phyloP scores from a whole-genome alignment of 2,329 filamentous ascomycete genomes.

The Curvularia hawaiiensis region DNA sequence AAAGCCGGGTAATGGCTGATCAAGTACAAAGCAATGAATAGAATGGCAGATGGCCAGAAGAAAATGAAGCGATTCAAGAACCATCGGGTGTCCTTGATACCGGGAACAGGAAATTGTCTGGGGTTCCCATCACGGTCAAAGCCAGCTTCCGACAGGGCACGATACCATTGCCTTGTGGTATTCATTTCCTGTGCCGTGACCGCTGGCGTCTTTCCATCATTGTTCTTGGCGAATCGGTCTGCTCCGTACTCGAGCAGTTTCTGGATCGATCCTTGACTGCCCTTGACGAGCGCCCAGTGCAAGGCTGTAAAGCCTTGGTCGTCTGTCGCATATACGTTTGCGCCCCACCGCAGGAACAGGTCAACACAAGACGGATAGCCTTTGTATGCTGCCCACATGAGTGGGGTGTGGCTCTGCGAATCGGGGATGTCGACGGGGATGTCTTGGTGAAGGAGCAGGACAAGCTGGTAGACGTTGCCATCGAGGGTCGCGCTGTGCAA shows the following conservation, averaged over 20 bases:
- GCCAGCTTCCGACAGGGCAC: constrained; percentile 81
- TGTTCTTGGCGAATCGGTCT: constrained; percentile 88
- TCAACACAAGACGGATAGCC: constrained; percentile 92
- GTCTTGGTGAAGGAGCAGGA: constrained; percentile 90
- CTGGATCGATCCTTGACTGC: constrained; percentile 84
- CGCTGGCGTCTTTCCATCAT: constrained; percentile 87
- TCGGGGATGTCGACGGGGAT: constrained; percentile 93
- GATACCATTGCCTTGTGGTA: constrained; percentile 79
- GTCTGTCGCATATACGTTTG: constrained; percentile 87
- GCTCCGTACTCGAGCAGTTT: constrained; percentile 96
- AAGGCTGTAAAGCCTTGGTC: constrained; percentile 93
- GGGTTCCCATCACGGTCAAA: constrained; percentile 80
- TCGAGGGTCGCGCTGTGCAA: constrained; percentile 97
- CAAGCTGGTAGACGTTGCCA: constrained; percentile 88
- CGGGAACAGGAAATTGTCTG: constrained; percentile 73
- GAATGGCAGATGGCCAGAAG: constrained; percentile 79
- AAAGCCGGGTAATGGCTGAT: constrained; percentile 76
- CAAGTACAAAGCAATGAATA: constrained; percentile 73
- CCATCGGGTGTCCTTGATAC: constrained; percentile 75
- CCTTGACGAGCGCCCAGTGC: constrained; percentile 96
- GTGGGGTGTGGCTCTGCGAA: constrained; percentile 84
- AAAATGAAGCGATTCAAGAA: constrained; percentile 90
- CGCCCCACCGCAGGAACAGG: constrained; percentile 90
- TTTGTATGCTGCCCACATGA: constrained; percentile 99
- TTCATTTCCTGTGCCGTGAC: constrained; percentile 90